phyloP scores from a whole-genome alignment of 306 rosid genomes.

The Coriaria nepalensis region DNA sequence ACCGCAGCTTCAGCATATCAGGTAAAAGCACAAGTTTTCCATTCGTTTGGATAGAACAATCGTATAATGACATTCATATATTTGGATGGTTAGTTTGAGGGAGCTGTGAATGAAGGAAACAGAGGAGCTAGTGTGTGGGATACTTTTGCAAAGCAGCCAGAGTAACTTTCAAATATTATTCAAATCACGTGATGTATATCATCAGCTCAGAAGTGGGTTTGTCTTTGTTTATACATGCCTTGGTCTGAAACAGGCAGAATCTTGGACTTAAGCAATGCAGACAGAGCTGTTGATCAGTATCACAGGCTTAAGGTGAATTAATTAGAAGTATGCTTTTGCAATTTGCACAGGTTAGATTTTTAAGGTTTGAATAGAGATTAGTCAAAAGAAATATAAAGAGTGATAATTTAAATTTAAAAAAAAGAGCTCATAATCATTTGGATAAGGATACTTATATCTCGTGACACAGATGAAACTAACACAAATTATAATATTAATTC shows the following conservation, averaged over 20 bases:
- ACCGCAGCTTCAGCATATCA: slow-evolving; percentile 95
- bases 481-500: too few species aligned
- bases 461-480: too few species aligned
- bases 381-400: too few species aligned
- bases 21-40: slow-evolving; percentile 29
- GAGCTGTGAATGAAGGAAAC: slow-evolving; percentile 86
- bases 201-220: not conserved
- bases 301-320: slow-evolving; percentile 72
- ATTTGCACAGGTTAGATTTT: too few species aligned
- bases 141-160: slow-evolving; percentile 59
- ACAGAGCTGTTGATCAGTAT: slow-evolving; percentile 87
- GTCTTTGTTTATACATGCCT: not conserved
- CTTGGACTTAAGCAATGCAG: slow-evolving; percentile 85
- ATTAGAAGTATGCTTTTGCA: not conserved
- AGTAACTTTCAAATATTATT: slow-evolving; percentile 17
- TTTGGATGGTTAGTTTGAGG: slow-evolving; percentile 44
- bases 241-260: slow-evolving; percentile 52
- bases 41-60: not conserved
- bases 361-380: too few species aligned
- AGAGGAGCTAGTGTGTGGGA: slow-evolving; percentile 83
- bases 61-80: not conserved
- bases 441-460: too few species aligned
- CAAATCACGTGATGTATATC: not conserved
- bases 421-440: too few species aligned
- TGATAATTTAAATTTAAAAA: too few species aligned